Conservation (phyloP, 768 basidiomycete genomes). For the Lactarius trivialis region DNA sequence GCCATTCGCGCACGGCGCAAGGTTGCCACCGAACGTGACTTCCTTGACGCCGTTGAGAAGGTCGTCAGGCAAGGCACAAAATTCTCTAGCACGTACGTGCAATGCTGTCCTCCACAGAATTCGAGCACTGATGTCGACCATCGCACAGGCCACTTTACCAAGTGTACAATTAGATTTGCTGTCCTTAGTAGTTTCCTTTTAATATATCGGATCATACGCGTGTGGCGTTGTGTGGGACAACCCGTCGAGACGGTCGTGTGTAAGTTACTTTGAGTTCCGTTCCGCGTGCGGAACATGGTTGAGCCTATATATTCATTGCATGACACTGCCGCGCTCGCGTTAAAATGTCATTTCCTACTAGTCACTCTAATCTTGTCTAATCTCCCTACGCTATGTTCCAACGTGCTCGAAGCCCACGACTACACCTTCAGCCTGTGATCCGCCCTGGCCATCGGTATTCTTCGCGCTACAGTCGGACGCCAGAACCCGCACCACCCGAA, state of each 20-base stretch:
- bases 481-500: conserved; percentile 45
- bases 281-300: conserved; percentile 3
- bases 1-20: conserved; percentile 95
- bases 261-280: conserved; percentile 4
- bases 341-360: neutral
- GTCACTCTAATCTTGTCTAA: neutral
- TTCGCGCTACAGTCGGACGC: conserved; percentile 32
- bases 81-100: conserved; percentile 89
- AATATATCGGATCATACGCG: conserved; percentile 7
- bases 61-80: conserved; percentile 96
- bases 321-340: neutral
- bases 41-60: conserved; percentile 96
- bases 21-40: conserved; percentile 95
- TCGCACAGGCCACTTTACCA: conserved; percentile 72
- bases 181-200: conserved; percentile 5
- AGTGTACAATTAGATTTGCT: conserved; percentile 73
- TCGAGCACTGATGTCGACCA: conserved; percentile 8
- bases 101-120: conserved; percentile 1
- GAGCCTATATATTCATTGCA: neutral
- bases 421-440: neutral
- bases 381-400: conserved; percentile 4
- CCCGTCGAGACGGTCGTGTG: neutral
- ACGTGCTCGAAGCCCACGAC: neutral
- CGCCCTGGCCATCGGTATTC: neutral
- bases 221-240: neutral